Percentiles rank a stretch among this genome's conserved stretches.
Evolutionary conservation across 805 yeast genomes (phyloP).

Genomic region (Candida loeiensis): DNA sequence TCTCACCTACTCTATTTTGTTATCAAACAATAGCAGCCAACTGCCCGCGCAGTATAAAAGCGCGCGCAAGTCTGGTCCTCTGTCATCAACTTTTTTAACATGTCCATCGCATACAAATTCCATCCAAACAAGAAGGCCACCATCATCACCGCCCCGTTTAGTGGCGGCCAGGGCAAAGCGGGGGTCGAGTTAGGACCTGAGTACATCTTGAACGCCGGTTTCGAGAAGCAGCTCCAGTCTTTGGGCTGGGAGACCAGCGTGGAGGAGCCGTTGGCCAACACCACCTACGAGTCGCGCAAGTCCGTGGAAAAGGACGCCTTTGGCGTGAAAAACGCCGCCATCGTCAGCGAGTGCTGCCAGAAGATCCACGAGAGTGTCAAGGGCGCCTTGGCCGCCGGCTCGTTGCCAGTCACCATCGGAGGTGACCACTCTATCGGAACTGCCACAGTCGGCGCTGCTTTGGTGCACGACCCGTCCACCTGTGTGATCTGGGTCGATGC

Average conservation of each 20-base stretch:
- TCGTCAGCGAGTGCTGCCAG: constrained; percentile 72
- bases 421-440: constrained; percentile 98
- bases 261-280: constrained; percentile 50
- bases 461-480: constrained; percentile 77
- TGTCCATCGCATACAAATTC: constrained; percentile 46
- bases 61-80: background rate
- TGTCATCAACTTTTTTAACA: background rate
- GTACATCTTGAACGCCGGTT: constrained; percentile 68
- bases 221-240: constrained; percentile 54
- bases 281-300: constrained; percentile 43
- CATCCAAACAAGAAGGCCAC: constrained; percentile 54
- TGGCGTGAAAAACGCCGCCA: constrained; percentile 69
- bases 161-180: constrained; percentile 91
- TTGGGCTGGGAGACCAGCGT: constrained; percentile 70
- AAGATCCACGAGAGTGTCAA: constrained; percentile 59
- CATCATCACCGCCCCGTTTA: constrained; percentile 86
- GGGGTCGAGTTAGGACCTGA: constrained; percentile 97
- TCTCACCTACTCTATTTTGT: constrained; percentile 5
- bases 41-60: constrained; percentile 2
- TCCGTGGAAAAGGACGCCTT: constrained; percentile 40
- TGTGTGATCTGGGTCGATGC: constrained; percentile 96
- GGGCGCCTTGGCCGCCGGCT: constrained; percentile 41
- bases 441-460: constrained; percentile 84
- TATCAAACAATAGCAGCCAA: background rate
- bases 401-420: constrained; percentile 81